Evolutionary conservation across 495 filamentous ascomycete species (phyloP), one percentile per base, ranked within the genome.

Genomic region (Lasiosphaeria miniovina): DNA sequence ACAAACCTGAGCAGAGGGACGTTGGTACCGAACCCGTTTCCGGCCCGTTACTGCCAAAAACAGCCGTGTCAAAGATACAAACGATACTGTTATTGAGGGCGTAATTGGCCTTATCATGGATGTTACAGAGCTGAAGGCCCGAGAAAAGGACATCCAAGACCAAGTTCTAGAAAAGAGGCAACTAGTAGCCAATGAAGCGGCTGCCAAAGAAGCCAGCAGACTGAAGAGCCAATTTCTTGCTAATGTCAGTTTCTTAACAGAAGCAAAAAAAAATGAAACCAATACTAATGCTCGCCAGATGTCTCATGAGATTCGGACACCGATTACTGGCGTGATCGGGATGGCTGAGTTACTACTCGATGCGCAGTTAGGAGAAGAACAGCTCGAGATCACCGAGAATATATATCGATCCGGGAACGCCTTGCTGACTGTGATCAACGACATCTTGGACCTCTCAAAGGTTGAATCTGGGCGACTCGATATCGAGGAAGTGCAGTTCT

Each of bases 361-460:
- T 62, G 90, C 84, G n/a, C 67, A 77, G 6, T 72, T 96, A 33
- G 76, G 80, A 43, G 73, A 80, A 3, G 87, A 92, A 51, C 89
- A 93, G 65, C 76, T 78, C 31, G 90, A 94, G 43, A 90, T 83
- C 55, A 84, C 88, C 0, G 85, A 89, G 46, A 91, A 90, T 60
- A 87, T 96, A 35, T 85, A 91, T 62, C 82, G 89, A 17, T 94
- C 90, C 0, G 90, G 86, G 0, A 91, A 91, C 54, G 83, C 87
- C 3, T 74, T 96, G n/a, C 73, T 96, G 17, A 89, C 88, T 4
- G 87, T 96, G 31, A 94, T 96, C 71, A 95, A 96, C 59, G 90
- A 96, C 63, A 93, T 94, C 41, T 76, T 96, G 3, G 91, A 95
- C 68, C 88, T 93, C 62, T 93, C 90, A 3, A 96, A 95, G 66